Percentiles rank a stretch among this genome's conserved stretches.
Conservation (phyloP, 2,329 filamentous ascomycete genomes). For the Rhytidhysteron rufulum region DNA sequence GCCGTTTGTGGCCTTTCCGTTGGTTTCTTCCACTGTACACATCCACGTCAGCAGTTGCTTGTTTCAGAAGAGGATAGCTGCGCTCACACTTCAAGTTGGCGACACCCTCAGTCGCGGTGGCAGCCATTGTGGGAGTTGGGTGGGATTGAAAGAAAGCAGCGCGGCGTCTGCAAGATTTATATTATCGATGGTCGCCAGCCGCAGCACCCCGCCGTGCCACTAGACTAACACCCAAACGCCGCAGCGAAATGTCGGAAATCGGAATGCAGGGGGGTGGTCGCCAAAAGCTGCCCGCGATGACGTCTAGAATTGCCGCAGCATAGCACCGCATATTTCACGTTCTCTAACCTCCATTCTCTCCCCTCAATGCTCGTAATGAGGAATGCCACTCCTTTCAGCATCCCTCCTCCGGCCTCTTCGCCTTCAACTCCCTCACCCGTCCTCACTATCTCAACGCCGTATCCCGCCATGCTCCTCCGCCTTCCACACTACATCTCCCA, state of each 20-base stretch:
- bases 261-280: not conserved
- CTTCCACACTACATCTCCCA: constrained; percentile 46
- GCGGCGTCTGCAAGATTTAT: too few species aligned
- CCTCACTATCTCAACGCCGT: constrained; percentile 5
- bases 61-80: not conserved
- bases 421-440: constrained; percentile 17
- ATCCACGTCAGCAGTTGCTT: not conserved
- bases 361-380: constrained; percentile 49
- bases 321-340: constrained; percentile 7
- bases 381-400: constrained; percentile 53
- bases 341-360: constrained; percentile 4
- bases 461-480: constrained; percentile 4
- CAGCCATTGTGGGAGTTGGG: constrained; percentile 38
- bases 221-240: constrained; percentile 1
- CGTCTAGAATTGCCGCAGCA: not conserved
- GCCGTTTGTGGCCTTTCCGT: constrained; percentile 27
- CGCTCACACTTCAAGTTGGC: constrained; percentile 35
- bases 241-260: not conserved
- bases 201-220: too few species aligned
- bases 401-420: not conserved
- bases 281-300: constrained; percentile 2
- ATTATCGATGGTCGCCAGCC: too few species aligned
- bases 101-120: constrained; percentile 33
- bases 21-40: constrained; percentile 32
- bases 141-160: too few species aligned